Evolutionary conservation across 163 green algal species (phyloP), one percentile per base, ranked within the genome.

Genomic region (Trebouxia gelatinosa): DNA sequence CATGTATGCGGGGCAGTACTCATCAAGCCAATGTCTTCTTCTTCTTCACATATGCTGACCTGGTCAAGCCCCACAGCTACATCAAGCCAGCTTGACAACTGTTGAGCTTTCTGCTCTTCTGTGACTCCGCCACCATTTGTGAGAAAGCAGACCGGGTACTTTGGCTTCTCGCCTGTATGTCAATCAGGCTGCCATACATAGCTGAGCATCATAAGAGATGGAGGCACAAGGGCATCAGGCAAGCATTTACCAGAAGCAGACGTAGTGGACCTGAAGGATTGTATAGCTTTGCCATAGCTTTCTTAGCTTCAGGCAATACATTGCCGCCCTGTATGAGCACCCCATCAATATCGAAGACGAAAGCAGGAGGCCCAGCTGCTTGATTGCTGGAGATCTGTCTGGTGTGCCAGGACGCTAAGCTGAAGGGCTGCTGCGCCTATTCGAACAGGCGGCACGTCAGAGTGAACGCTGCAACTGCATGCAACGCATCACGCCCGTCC

Each of bases 51-150:
- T n/a, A n/a, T 21, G 64, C 40, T 54, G n/a, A 86, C 89, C 89
- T 94, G 88, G 5, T 84, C 31, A 26, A 78, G 71, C 16, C 66
- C 0, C 13, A 94, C 86, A 5, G 70, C 67, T n/a, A 93, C 85
- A 0, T 85, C 77, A 11, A 97, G 83, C 85, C 83, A 89, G 2
- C 58, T 43, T 4, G 81, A 84, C 40, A 97, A 84, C 75, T 95
- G 78, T 38, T 89, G 32, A 17, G 92, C 93, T 76, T 94, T 94
- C 17, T 80, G 6, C 0, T 54, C 78, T 79, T 97, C 92, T 17
- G 78, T 87, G 29, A 92, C 82, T 17, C 92, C 92, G 29, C 92
- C 92, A 6, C 92, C 91, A 67, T 97, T 97, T 1, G 93, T 97
- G 9, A 97, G 80, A 70, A 96, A 95, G 11, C 83, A 87, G 0